Base-by-base conservation (phyloP, 306 rosid species). In the Cucurbita argyrosperma region DNA sequence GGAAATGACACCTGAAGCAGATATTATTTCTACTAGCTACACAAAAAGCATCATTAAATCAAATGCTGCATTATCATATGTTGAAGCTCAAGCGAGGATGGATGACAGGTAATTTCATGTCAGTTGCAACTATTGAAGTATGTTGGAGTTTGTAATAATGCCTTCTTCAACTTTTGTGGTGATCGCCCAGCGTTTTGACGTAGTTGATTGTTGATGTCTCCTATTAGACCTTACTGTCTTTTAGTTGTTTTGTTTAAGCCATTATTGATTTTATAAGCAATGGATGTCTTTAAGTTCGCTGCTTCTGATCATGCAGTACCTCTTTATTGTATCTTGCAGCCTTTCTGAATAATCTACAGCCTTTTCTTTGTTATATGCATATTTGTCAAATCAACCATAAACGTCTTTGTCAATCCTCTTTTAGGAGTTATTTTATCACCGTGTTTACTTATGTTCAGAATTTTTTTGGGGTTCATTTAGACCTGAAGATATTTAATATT, bases 51-150 rank as follows among this genome's bases (percentile, higher is more conserved):
- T 94, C 71, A 91, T 94, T 59, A 91, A 86, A 79, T 94, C 99
- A 13, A 77, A 83, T 69, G 99, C 99, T 42, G 95, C 99, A 55
- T 76, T 94, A 81, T 94, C 99, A 50, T 94, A 94, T 68, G 80
- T 94, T 79, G 99, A 94, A 85, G 99, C 97, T 80, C 99, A 94
- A 74, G 96, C 99, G 0, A 94, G 96, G 87, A 94, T 94, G 96
- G 99, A 94, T 80, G 99, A 94, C 75, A 89, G 95, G 99, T 91
- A 71, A 72, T 69, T 61, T 56, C 77, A 47, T 80, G 79, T 82
- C 80, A 70, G 49, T 39, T 71, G 66, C 14, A 45, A 42, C 81
- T 74, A 51, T 74, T 60, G 54, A 72, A 53, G 26, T 72, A 19
- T 47, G 4, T 59, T 55, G 16, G 69, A 39, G 67, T 76, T 62